Percentiles rank a stretch among this genome's conserved stretches.
Conservation (phyloP, 2,329 filamentous ascomycete genomes). For the Fusarium sp. region DNA sequence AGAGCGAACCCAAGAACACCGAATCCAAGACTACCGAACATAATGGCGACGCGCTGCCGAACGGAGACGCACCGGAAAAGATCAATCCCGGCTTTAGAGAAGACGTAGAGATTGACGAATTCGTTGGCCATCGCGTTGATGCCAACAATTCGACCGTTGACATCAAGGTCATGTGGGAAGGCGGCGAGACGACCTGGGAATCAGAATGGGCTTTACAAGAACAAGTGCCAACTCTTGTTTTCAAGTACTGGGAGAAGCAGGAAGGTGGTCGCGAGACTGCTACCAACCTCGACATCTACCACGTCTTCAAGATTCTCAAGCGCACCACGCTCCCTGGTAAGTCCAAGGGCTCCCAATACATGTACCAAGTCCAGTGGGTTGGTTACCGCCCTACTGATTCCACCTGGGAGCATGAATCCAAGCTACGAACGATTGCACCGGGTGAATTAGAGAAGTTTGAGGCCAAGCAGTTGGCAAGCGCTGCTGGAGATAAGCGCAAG, state of each 20-base stretch:
- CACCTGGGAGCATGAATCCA: constrained; percentile 45
- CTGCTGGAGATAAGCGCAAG: constrained; percentile 44
- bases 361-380: constrained; percentile 50
- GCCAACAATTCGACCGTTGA: constrained; percentile 45
- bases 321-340: constrained; percentile 33
- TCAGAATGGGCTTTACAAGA: constrained; percentile 49
- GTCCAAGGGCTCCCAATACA: constrained; percentile 36
- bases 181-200: constrained; percentile 48
- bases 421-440: constrained; percentile 45
- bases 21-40: constrained; percentile 3
- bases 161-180: constrained; percentile 45
- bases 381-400: constrained; percentile 46
- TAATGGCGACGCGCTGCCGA: constrained; percentile 26
- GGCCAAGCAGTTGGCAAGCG: constrained; percentile 41
- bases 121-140: constrained; percentile 44
- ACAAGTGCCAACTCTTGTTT: constrained; percentile 47
- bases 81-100: constrained; percentile 25
- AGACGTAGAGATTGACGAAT: constrained; percentile 46
- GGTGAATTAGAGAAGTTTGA: constrained; percentile 47
- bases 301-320: constrained; percentile 50
- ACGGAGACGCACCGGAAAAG: constrained; percentile 18
- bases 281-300: constrained; percentile 45
- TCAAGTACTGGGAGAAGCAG: constrained; percentile 48
- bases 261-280: constrained; percentile 46
- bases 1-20: constrained; percentile 2